Base-by-base conservation (phyloP, 257 asterid genomes). In the Penstemon davidsonii region DNA sequence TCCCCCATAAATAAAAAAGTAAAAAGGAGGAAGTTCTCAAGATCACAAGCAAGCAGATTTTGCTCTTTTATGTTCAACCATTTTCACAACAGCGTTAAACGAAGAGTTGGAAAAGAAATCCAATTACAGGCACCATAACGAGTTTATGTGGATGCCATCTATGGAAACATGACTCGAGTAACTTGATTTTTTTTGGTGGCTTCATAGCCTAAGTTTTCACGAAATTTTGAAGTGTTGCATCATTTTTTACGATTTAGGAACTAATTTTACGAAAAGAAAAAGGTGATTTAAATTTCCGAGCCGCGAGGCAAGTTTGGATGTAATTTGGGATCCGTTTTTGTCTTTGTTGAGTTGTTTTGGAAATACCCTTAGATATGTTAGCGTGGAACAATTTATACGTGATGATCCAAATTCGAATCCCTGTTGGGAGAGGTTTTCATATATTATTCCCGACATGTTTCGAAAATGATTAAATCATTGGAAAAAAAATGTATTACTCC, bases 1-100 rank as follows among this genome's bases (percentile, higher is more conserved):
- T 57, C 0, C 8, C 54, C 46, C 33, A 58, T 58, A 42, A 55
- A 66, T 25, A 62, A 12, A 49, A 73, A 69, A 73, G 79, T 60
- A 49, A 73, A 65, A 63, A 65, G 67, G 56, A 64, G 57, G 64
- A 64, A 69, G 82, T 61, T 73, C 57, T 70, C 65, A 39, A 44
- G 55, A 57, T n/a, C 76, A 9, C 65, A 57, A 51, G 78, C 75
- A 25, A 69, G 64, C 58, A 64, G 82, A 67, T 68, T 64, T 68
- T 45, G 69, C 59, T 45, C 73, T 57, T 58, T 64, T 49, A 10
- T 71, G 49, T 71, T 49, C 15, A 54, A 71, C 60, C 66, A 60
- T 71, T 66, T 76, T 49, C 71, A 52, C 66, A 67, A 62, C 60
- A 41, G 54, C 66, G 38, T 37, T 53, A 49, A 9, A 12, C 43